A percentile compares a stretch with the other conserved stretches of the same genome.
Conservation (phyloP, 345 rosid species). For the Corymbia maculata region DNA sequence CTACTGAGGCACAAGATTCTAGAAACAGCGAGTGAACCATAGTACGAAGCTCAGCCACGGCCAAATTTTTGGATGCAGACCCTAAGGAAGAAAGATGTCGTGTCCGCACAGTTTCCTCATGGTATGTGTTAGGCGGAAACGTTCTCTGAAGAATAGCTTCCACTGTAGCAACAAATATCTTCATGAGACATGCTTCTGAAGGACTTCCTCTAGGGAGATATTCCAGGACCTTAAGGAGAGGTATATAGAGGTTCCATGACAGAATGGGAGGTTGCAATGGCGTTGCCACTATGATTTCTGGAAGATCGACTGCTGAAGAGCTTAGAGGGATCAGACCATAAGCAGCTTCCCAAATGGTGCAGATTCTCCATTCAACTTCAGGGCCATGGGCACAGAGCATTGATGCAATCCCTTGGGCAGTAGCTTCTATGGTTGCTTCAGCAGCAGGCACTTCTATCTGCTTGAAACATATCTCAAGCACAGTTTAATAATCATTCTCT, state of each 20-base stretch:
- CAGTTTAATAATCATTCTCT: not conserved
- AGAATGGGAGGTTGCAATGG: constrained; percentile 88
- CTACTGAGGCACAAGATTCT: constrained; percentile 82
- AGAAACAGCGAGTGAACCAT: constrained; percentile 96
- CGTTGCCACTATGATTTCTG: constrained; percentile 85
- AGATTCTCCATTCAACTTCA: constrained; percentile 98
- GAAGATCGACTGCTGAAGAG: constrained; percentile 97
- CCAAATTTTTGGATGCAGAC: constrained; percentile 76
- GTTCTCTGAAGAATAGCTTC: constrained; percentile 89
- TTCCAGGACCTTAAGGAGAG: constrained; percentile 94
- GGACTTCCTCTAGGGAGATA: constrained; percentile 98
- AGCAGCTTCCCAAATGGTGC: constrained; percentile 99
- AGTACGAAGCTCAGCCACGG: constrained; percentile 92
- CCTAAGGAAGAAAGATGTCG: constrained; percentile 41
- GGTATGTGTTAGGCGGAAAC: constrained; percentile 57
- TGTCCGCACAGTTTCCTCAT: constrained; percentile 41
- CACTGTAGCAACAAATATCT: constrained; percentile 92
- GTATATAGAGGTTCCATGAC: constrained; percentile 94
- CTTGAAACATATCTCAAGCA: not conserved
- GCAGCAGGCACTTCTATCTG: constrained; percentile 96
- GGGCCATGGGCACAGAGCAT: constrained; percentile 99
- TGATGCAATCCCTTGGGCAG: constrained; percentile 99
- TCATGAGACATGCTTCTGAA: constrained; percentile 97
- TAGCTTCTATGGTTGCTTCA: constrained; percentile 97
- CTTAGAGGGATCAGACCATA: constrained; percentile 91